A percentile compares a stretch with the other conserved stretches of the same genome.
Conservation (phyloP, 768 basidiomycete species). For the Pisolithus marmoratus region DNA sequence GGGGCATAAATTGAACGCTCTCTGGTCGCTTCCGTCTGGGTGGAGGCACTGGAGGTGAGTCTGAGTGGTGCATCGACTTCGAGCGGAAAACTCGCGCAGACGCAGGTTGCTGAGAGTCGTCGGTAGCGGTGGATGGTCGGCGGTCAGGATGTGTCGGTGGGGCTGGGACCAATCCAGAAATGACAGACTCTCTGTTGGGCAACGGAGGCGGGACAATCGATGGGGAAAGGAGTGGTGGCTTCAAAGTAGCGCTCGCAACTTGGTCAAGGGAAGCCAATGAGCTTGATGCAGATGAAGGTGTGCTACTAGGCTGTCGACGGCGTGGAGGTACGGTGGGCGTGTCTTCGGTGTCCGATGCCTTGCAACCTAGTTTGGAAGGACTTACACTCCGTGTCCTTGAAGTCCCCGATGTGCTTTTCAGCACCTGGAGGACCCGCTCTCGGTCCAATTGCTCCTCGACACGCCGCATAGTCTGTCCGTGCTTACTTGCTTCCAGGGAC, state of each 20-base stretch:
- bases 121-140: constrained; percentile 26
- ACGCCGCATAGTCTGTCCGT: constrained; percentile 63
- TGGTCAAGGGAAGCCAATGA: constrained; percentile 36
- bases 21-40: constrained; percentile 53
- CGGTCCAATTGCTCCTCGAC: constrained; percentile 64
- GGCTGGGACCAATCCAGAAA: constrained; percentile 28
- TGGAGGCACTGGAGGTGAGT: constrained; percentile 31
- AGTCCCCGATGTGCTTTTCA: constrained; percentile 50
- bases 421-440: constrained; percentile 63
- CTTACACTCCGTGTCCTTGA: constrained; percentile 29
- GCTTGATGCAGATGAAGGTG: constrained; percentile 29
- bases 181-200: constrained; percentile 16
- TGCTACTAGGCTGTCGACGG: constrained; percentile 27
- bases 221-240: constrained; percentile 6
- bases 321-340: constrained; percentile 28
- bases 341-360: constrained; percentile 12
- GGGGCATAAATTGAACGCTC: constrained; percentile 47
- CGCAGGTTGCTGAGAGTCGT: constrained; percentile 21
- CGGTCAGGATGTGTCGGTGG: constrained; percentile 57
- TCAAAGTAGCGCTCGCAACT: constrained; percentile 35
- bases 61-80: constrained; percentile 45
- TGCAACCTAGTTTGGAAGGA: constrained; percentile 18
- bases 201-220: constrained; percentile 15
- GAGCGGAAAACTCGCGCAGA: constrained; percentile 44
- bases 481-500: constrained; percentile 67